Evolutionary conservation across 225 moss, liverwort and hornwort species (phyloP), one percentile per base, ranked within the genome.

Genomic region (Polytrichum commune): DNA sequence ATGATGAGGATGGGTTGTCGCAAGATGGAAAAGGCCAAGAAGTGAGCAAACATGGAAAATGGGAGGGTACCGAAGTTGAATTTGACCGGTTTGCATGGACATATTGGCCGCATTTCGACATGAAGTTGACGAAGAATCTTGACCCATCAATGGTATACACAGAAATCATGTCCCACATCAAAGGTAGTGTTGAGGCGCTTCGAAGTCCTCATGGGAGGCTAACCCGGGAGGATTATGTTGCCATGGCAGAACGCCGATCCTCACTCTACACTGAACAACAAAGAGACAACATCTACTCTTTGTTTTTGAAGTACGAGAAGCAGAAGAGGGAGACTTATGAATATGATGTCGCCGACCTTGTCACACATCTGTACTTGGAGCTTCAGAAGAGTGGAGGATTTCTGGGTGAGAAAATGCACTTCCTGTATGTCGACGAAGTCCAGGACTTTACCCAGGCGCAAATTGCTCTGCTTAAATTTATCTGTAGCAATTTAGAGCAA

Each of bases 401-500:
- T 69, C 30, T 64, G 60, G 90, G 90, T 18, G 61, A 75, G 22
- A 81, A 79, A 65, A 79, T 89, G 71, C 81, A 86, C 33, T 89
- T 77, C 64, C 66, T 90, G 6, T 90, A 86, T 69, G 86, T 90
- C 7, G 90, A 90, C 67, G 90, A 90, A 62, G 84, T 90, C 16
- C 90, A 90, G 65, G 90, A 90, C 58, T 75, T 90, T 5, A 86
- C 90, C 6, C 86, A 79, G 76, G 80, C 80, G 4, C 90, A 90
- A 55, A 82, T 90, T 69, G 82, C 84, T 4, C 76, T 90, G 0
- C 73, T 84, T 63, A 86, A 82, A 66, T 84, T 76, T 56, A 69
- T 90, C 38, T 78, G 86, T 76, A 22, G 18, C 73, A 78, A 86
- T 53, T 9, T 83, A 7, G 73, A 78, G 25, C 60, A 73, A 7